Base-by-base conservation (phyloP, 2,329 filamentous ascomycete species). In the Colletotrichum lentis region DNA sequence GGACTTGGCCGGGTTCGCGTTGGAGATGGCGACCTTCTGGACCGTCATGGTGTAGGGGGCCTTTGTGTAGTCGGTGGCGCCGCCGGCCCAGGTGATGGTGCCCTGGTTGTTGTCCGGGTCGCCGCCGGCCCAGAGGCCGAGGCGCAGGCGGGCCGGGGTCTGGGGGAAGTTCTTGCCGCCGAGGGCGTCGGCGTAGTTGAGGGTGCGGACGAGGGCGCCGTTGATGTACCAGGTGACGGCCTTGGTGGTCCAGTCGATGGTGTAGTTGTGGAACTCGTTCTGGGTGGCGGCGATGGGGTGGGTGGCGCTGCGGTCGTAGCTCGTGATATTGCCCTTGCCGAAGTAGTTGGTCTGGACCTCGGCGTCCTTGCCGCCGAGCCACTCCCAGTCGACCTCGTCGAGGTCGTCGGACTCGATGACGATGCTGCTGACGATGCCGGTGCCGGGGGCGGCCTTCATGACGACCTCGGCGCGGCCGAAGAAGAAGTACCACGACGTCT, bases 351-450 rank as follows among this genome's bases (percentile, higher is more conserved):
- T 89, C 78, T 96, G 93, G 3, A 93, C 91, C 73, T 93, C 82
- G n/a, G 80, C 78, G 61, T 85, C 79, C 71, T 90, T 84, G 54
- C 87, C 88, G 56, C 93, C 92, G 27, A 96, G 82, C 88, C 90
- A 94, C 76, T 96, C 92, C 87, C 90, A 93, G 75, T 95, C 92
- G 69, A 96, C 93, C 80, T 96, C 92, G 74, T 95, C 92, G 35
- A 94, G 82, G 72, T 87, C 84, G 73, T 94, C 90, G 0, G 91
- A 94, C 77, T 93, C 89, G 67, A 96, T 78, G 20, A 95, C 90
- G 7, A 90, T 84, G 68, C 89, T 91, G 78, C 90, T 94, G 69
- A 95, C 89, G 69, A 95, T 92, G 53, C 92, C 92, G 3, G 83
- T 57, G 50, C 67, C 67, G 63, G 62, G 56, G 39, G 63, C 62